Evolutionary conservation across 169 alveolate genomes (phyloP).

Genomic region (Plasmodium vivax): DNA sequence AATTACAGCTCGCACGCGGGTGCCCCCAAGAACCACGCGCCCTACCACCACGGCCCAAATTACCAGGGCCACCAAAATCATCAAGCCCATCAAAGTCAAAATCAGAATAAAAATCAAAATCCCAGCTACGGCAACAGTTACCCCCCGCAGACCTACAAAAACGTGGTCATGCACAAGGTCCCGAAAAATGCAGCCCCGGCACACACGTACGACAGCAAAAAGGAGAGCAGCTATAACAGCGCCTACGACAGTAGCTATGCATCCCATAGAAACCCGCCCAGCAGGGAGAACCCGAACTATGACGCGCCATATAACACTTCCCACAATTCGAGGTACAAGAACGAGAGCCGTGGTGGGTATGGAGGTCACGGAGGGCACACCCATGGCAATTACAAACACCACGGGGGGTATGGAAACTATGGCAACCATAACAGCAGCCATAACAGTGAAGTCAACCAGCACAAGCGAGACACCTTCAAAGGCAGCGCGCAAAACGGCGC

Average conservation of each 20-base stretch:
- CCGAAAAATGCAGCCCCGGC: neutral
- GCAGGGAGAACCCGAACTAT: neutral
- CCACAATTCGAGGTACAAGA: neutral
- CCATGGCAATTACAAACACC: neutral
- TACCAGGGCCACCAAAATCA: neutral
- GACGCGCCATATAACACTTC: neutral
- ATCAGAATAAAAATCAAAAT: neutral
- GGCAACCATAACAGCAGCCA: neutral
- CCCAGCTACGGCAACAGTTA: constrained; percentile 27
- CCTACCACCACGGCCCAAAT: constrained; percentile 26
- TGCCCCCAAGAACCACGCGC: neutral
- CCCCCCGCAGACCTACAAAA: constrained; percentile 12
- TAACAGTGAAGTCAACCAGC: constrained; percentile 7
- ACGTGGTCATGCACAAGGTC: neutral
- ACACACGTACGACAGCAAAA: constrained; percentile 25
- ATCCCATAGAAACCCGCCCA: neutral
- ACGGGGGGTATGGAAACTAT: neutral
- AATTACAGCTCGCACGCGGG: neutral
- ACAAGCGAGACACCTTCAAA: constrained; percentile 22
- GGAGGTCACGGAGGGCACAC: neutral
- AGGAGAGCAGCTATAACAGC: neutral
- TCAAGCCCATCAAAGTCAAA: neutral
- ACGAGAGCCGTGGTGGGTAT: neutral
- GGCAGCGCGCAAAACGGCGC: neutral
- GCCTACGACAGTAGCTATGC: neutral